Base-by-base conservation (phyloP, 768 basidiomycete species). In the Lenzites betulinus region DNA sequence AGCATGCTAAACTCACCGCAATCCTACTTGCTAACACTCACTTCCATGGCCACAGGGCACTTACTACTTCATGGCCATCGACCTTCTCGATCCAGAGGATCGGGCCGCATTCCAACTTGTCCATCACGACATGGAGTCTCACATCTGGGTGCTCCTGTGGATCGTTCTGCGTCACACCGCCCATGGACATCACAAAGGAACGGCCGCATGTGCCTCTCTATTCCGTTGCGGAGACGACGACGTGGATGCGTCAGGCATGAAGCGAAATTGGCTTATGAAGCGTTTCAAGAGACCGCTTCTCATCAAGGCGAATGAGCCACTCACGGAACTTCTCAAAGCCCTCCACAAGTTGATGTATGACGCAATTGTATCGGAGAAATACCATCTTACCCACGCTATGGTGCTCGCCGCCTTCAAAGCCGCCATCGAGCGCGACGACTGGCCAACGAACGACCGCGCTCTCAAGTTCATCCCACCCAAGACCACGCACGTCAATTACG, bases 91-190 rank as follows among this genome's bases (percentile, higher is more conserved):
- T 2, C 18, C 4, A 6, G 7, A 12, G 15, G 23, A 30, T 12
- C 3, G n/a, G 8, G 11, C 30, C 11, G 30, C 30, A 11, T 9
- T 23, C 9, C 64, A 59, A 25, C 13, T 16, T 2, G 30, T 36
- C 9, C 20, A n/a, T 2, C 64, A 65, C 35, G 64, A 65, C 41
- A 42, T 65, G 4, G 57, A 65, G 26, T 59, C 57, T 0, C 62
- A 56, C 54, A 59, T 55, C 48, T 65, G 64, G 60, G 48, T 62
- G 20, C 22, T 59, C 2, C 7, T 65, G 1, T 65, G 57, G 63
- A 30, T 56, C 12, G 54, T 64, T 1, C 44, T 59, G 0, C 54
- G 63, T 2, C 54, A 57, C 23, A 60, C 58, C 13, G 30, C 2
- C 11, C 35, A 51, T 18, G 22, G 13, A 15, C 26, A 49, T 16